Evolutionary conservation across 257 asterid species (phyloP).

Genomic region (Cinchona pubescens): DNA sequence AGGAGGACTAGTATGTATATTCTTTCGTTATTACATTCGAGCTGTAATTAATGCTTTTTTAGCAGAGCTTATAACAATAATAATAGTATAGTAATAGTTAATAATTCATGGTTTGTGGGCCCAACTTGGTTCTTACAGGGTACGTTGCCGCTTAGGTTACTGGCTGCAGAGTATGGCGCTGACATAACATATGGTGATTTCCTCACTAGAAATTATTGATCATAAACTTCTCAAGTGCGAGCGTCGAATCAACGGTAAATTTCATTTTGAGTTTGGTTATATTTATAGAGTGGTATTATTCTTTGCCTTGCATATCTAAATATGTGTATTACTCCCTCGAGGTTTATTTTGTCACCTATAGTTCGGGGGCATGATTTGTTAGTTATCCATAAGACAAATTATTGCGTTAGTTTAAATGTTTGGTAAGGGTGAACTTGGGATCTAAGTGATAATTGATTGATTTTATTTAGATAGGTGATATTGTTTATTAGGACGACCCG

Average conservation of each 20-base stretch:
- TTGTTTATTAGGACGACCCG: no score
- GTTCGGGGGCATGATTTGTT: no score
- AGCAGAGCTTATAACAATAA: no score
- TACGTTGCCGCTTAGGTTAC: constrained; percentile 75
- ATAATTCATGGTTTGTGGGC: constrained; percentile 13
- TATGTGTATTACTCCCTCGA: no score
- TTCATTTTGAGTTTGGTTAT: background rate
- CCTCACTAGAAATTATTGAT: constrained; percentile 95
- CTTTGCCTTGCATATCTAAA: background rate
- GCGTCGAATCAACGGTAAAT: constrained; percentile 62
- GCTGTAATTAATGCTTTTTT: background rate
- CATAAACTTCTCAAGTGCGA: constrained; percentile 88
- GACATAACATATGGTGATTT: constrained; percentile 84
- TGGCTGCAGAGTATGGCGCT: constrained; percentile 89
- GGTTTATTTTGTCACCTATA: no score
- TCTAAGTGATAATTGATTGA: no score
- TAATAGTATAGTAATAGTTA: no score
- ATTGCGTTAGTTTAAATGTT: no score
- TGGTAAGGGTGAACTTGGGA: no score
- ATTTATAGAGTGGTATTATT: background rate
- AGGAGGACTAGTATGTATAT: no score
- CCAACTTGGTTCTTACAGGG: constrained; percentile 45
- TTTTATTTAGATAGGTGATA: no score
- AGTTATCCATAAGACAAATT: no score
- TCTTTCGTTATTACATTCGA: background rate